phyloP scores from a whole-genome alignment of 2,329 filamentous ascomycete species.

The Elsinoe arachidis region DNA sequence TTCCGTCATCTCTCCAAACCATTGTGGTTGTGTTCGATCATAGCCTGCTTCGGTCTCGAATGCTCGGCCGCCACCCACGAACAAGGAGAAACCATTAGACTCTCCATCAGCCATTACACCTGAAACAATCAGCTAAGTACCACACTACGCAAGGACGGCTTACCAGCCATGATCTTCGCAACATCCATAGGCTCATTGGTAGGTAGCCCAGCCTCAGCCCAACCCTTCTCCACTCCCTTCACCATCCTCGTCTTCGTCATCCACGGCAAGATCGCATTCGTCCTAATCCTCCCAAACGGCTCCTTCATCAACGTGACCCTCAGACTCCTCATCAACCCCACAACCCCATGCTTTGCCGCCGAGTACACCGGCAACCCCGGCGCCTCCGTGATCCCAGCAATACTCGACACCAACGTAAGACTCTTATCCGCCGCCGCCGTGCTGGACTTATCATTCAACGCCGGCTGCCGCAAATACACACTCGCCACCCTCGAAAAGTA shows the following conservation, averaged over 20 bases:
- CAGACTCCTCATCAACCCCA: slow-evolving; percentile 42
- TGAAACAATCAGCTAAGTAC: not conserved
- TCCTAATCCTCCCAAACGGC: slow-evolving; percentile 26
- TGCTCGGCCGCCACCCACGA: slow-evolving; percentile 35
- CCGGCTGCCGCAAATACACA: slow-evolving; percentile 40
- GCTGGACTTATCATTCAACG: slow-evolving; percentile 16
- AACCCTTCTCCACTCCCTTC: slow-evolving; percentile 29
- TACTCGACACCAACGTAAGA: slow-evolving; percentile 37
- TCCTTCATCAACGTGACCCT: slow-evolving; percentile 30
- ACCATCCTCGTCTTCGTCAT: slow-evolving; percentile 34
- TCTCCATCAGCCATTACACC: slow-evolving; percentile 27
- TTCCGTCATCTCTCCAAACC: slow-evolving; percentile 35
- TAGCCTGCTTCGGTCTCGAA: slow-evolving; percentile 39
- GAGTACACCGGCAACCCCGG: slow-evolving; percentile 42
- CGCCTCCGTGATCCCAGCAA: slow-evolving; percentile 42
- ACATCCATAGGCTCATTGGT: slow-evolving; percentile 34
- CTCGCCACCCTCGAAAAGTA: slow-evolving; percentile 42
- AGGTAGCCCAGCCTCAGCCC: slow-evolving; percentile 32
- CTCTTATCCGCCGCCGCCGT: slow-evolving; percentile 31
- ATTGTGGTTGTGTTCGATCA: slow-evolving; percentile 33
- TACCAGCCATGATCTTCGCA: slow-evolving; percentile 31
- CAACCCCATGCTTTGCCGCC: slow-evolving; percentile 42
- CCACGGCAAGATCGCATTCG: slow-evolving; percentile 40
- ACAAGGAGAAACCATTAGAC: slow-evolving; percentile 35
- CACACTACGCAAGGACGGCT: not conserved